phyloP scores from a whole-genome alignment of 768 basidiomycete species.

The Artomyces pyxidatus region DNA sequence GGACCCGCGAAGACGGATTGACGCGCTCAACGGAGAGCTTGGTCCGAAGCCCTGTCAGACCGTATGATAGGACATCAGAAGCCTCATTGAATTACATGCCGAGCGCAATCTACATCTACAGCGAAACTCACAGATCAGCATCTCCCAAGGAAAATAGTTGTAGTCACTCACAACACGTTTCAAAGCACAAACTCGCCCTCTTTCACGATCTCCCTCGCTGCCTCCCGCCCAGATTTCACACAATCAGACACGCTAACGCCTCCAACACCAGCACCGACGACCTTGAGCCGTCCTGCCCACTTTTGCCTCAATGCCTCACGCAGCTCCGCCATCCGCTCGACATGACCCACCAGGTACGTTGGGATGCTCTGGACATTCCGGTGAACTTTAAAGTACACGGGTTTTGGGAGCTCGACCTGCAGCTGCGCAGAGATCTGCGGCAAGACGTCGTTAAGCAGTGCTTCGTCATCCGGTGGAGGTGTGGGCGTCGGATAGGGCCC shows the following conservation, averaged over 20 bases:
- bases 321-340: slow-evolving; percentile 57
- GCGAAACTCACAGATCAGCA: too few relatives aligned
- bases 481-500: slow-evolving; percentile 50
- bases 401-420: slow-evolving; percentile 33
- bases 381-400: slow-evolving; percentile 44
- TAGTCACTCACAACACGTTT: too few relatives aligned
- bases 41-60: too few relatives aligned
- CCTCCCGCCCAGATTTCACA: slow-evolving; percentile 62
- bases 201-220: slow-evolving; percentile 13
- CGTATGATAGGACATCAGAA: too few relatives aligned
- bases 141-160: too few relatives aligned
- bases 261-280: slow-evolving; percentile 79
- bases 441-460: slow-evolving; percentile 18
- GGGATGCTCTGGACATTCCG: slow-evolving; percentile 71
- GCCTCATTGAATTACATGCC: too few relatives aligned
- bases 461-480: slow-evolving; percentile 20
- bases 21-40: too few relatives aligned
- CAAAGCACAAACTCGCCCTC: background rate
- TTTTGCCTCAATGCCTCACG: slow-evolving; percentile 29
- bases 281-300: slow-evolving; percentile 39
- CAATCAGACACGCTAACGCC: slow-evolving; percentile 88
- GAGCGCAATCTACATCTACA: too few relatives aligned
- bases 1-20: too few relatives aligned
- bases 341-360: slow-evolving; percentile 64
- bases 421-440: slow-evolving; percentile 13